phyloP scores from a whole-genome alignment of 371 early-diverging fungal genomes.

The Blyttiomyces sp. region DNA sequence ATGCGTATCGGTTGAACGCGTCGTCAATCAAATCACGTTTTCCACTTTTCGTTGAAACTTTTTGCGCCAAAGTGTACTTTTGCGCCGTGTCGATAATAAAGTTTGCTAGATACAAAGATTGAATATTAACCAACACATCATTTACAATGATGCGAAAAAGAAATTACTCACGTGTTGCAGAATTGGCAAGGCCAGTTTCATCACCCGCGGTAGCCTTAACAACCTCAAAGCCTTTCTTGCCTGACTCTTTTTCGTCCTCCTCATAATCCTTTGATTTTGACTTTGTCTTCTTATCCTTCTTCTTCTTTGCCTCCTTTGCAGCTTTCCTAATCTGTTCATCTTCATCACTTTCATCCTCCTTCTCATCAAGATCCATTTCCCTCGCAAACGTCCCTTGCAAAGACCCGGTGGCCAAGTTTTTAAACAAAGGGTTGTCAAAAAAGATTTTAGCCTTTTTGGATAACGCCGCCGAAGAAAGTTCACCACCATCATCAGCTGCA shows the following conservation, averaged over 20 bases:
- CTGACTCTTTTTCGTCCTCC: slow-evolving; percentile 40
- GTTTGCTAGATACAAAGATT: slow-evolving; percentile 21
- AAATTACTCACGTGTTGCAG: no score
- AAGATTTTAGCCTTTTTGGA: slow-evolving; percentile 82
- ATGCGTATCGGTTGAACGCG: slow-evolving; percentile 85
- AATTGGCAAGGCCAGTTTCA: slow-evolving; percentile 60
- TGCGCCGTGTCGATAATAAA: slow-evolving; percentile 67
- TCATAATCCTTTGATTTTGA: slow-evolving; percentile 30
- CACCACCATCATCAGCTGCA: slow-evolving; percentile 51
- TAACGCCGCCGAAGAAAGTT: slow-evolving; percentile 44
- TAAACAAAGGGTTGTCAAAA: slow-evolving; percentile 91
- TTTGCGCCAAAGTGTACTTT: slow-evolving; percentile 84
- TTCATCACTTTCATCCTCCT: slow-evolving; percentile 42
- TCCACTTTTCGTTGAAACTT: slow-evolving; percentile 53
- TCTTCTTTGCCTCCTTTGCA: slow-evolving; percentile 39
- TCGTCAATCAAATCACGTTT: slow-evolving; percentile 77
- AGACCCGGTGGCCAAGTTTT: slow-evolving; percentile 58
- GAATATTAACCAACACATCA: no score
- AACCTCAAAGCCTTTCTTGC: slow-evolving; percentile 33
- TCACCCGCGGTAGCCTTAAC: slow-evolving; percentile 46
- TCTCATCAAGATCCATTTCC: slow-evolving; percentile 33
- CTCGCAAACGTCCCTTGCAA: slow-evolving; percentile 60
- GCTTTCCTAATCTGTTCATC: slow-evolving; percentile 35
- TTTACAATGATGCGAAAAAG: no score
- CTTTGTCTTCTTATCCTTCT: slow-evolving; percentile 30